Conservation (phyloP, 345 rosid species). For the Brassica carinata region DNA sequence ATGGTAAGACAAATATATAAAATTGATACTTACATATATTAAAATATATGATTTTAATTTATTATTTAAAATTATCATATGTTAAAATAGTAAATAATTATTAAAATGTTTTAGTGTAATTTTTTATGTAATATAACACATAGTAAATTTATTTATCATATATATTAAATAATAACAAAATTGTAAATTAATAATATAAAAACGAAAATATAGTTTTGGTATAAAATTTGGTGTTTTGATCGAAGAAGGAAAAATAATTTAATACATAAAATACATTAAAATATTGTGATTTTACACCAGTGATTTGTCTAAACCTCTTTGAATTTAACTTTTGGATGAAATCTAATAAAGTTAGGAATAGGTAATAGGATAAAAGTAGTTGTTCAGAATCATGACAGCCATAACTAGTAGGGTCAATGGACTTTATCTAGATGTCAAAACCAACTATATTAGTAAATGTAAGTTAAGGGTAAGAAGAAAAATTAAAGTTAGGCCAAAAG, state of each 20-base stretch:
- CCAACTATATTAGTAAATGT: not conserved
- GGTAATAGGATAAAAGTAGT: not conserved
- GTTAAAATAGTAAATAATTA: not conserved
- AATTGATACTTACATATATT: too few species aligned
- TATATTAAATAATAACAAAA: not conserved
- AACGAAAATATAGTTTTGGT: not conserved
- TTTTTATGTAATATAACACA: too few species aligned
- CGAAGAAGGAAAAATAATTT: not conserved
- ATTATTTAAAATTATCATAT: not conserved
- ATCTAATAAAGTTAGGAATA: not conserved
- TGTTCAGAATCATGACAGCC: slow-evolving; percentile 19
- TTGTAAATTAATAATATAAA: not conserved
- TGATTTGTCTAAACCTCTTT: not conserved
- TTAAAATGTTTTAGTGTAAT: not conserved
- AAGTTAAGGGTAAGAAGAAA: not conserved
- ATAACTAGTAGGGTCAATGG: slow-evolving; percentile 27
- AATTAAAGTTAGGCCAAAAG: slow-evolving; percentile 26
- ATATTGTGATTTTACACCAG: not conserved
- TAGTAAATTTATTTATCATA: not conserved
- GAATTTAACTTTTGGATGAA: not conserved
- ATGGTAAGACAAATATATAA: not conserved
- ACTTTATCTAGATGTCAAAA: slow-evolving; percentile 14
- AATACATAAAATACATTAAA: too few species aligned
- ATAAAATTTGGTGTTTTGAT: not conserved
- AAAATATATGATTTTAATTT: too few species aligned